These are phyloP conservation scores for Nakaseomyces sp. DNA, from an alignment of 1,139 yeast species.

Conservation along the genomic window DNA sequence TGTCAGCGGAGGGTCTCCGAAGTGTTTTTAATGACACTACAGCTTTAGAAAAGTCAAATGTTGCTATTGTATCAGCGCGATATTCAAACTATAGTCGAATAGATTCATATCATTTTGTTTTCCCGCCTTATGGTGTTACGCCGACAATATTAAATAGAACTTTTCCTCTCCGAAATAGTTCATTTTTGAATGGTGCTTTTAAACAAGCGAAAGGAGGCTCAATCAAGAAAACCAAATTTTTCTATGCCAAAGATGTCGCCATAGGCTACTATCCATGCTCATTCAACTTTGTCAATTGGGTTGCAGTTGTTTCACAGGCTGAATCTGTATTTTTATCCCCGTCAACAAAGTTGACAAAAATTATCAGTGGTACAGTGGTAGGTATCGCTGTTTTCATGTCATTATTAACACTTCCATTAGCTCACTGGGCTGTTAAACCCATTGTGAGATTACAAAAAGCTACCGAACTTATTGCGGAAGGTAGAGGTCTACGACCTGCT, in stretches of 20 bases:
- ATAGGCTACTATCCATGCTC: conserved; percentile 60
- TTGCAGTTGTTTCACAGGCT: conserved; percentile 63
- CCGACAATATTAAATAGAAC: conserved; percentile 16
- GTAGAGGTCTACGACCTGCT: conserved; percentile 31
- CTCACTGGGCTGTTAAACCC: conserved; percentile 80
- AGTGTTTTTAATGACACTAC: conserved; percentile 44
- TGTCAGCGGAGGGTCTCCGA: conserved; percentile 48
- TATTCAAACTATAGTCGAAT: conserved; percentile 22
- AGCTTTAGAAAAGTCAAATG: conserved; percentile 36
- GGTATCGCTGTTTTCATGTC: conserved; percentile 74
- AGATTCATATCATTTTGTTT: conserved; percentile 34
- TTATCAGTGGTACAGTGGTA: conserved; percentile 68
- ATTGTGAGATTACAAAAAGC: conserved; percentile 74
- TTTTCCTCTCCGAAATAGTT: conserved; percentile 27
- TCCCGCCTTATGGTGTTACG: conserved; percentile 29
- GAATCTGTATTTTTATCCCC: conserved; percentile 55
- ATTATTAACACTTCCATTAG: conserved; percentile 67
- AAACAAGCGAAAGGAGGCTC: conserved; percentile 40
- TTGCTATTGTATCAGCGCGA: conserved; percentile 34
- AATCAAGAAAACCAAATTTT: conserved; percentile 38
- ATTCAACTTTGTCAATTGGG: conserved; percentile 54
- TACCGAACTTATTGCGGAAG: conserved; percentile 50
- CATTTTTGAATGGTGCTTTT: conserved; percentile 24
- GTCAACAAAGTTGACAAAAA: conserved; percentile 50
- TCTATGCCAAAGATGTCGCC: conserved; percentile 44